Conservation (phyloP, 1,139 yeast genomes). For the Kurtzmaniella quercitrusa region DNA sequence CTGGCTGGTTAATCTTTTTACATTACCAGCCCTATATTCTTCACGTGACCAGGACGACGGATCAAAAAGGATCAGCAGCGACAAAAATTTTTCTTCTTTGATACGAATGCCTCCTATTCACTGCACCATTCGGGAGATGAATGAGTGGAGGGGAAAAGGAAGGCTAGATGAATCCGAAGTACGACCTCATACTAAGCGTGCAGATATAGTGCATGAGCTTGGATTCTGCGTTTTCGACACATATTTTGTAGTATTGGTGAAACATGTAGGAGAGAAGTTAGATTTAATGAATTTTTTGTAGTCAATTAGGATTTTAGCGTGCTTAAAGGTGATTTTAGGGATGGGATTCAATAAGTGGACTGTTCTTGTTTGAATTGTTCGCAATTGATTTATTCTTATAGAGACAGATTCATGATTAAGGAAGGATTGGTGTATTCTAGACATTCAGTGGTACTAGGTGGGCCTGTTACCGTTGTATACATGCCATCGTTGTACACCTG, state of each 20-base stretch:
- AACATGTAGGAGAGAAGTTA: not conserved
- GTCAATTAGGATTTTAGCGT: too few relatives aligned
- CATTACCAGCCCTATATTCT: not conserved
- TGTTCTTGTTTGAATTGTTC: too few relatives aligned
- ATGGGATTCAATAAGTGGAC: too few relatives aligned
- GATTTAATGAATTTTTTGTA: not conserved
- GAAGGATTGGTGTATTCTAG: too few relatives aligned
- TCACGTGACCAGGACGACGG: not conserved
- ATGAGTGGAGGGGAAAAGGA: conserved; percentile 50
- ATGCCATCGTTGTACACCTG: too few relatives aligned
- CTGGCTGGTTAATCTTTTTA: too few relatives aligned
- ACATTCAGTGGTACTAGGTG: too few relatives aligned
- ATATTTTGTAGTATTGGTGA: conserved; percentile 7
- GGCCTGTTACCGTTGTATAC: too few relatives aligned
- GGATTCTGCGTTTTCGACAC: conserved; percentile 39
- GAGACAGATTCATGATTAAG: too few relatives aligned
- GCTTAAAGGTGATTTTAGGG: too few relatives aligned
- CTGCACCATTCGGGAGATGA: conserved; percentile 50
- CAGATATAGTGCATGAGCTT: conserved; percentile 21
- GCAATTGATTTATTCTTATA: too few relatives aligned
- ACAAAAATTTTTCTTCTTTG: conserved; percentile 23
- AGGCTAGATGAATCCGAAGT: conserved; percentile 29
- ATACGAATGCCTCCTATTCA: conserved; percentile 60
- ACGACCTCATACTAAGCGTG: conserved; percentile 38
- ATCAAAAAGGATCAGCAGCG: not conserved